Conservation (phyloP, 1,284 basidiomycete genomes). For the Wallemia hederae region DNA sequence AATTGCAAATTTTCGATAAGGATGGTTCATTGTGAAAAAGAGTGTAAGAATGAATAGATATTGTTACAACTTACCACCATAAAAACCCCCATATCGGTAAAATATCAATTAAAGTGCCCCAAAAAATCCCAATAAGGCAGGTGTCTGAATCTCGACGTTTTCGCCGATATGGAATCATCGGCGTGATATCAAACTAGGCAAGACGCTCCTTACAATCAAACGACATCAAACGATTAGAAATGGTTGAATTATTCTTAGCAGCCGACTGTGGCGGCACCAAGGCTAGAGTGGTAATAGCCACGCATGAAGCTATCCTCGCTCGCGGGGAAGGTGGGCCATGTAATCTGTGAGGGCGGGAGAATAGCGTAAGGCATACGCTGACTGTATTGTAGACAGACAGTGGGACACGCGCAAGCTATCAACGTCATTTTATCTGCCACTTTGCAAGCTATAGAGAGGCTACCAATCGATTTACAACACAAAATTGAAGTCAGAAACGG, state of each 20-base stretch:
- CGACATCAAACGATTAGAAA: not conserved
- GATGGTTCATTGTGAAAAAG: not conserved
- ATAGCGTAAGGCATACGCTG: not conserved
- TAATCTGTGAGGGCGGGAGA: not conserved
- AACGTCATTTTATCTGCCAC: not conserved
- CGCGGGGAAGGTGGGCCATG: not conserved
- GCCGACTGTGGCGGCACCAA: not conserved
- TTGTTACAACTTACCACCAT: not conserved
- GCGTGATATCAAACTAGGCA: not conserved
- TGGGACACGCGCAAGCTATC: not conserved
- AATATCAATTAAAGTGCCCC: not conserved
- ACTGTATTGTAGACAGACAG: not conserved
- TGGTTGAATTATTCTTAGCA: not conserved
- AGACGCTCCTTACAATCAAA: not conserved
- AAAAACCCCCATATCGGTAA: not conserved
- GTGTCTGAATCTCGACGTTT: not conserved
- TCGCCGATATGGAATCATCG: not conserved
- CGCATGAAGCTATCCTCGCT: not conserved
- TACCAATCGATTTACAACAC: not conserved
- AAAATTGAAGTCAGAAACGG: not conserved
- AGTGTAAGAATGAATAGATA: not conserved
- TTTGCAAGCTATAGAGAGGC: not conserved
- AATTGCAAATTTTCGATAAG: not conserved
- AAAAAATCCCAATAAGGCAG: not conserved
- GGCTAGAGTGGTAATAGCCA: not conserved